Conservation (phyloP, 1,284 basidiomycete genomes). For the Xerocomus minutiporus region DNA sequence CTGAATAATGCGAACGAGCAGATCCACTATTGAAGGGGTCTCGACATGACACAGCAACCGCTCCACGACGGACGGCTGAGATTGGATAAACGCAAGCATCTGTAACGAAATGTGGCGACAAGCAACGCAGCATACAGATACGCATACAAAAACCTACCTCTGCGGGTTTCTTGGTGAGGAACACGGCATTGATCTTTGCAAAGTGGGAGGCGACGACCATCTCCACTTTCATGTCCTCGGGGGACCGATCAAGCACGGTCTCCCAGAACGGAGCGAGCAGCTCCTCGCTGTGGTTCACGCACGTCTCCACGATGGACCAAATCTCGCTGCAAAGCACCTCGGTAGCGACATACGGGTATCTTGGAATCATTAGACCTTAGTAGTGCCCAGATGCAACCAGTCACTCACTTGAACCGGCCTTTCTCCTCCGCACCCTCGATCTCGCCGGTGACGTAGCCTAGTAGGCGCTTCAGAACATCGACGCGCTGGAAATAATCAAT, state of each 20-base stretch:
- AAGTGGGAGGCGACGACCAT: slow-evolving; percentile 79
- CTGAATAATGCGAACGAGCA: slow-evolving; percentile 89
- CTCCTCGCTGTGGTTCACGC: slow-evolving; percentile 68
- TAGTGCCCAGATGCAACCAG: neutral
- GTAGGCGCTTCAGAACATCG: slow-evolving; percentile 73
- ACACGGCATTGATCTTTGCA: slow-evolving; percentile 84
- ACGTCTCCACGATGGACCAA: slow-evolving; percentile 90
- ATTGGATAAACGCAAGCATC: slow-evolving; percentile 91
- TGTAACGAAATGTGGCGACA: slow-evolving; percentile 38
- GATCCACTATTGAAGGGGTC: slow-evolving; percentile 87
- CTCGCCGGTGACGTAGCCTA: slow-evolving; percentile 82
- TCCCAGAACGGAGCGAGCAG: slow-evolving; percentile 91
- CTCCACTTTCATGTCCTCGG: slow-evolving; percentile 75
- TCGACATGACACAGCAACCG: slow-evolving; percentile 85
- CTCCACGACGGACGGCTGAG: slow-evolving; percentile 78
- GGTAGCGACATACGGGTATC: slow-evolving; percentile 92
- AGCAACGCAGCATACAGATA: slow-evolving; percentile 8
- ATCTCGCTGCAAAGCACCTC: slow-evolving; percentile 96
- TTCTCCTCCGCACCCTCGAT: slow-evolving; percentile 70
- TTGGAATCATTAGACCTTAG: slow-evolving; percentile 31
- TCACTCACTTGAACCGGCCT: slow-evolving; percentile 70
- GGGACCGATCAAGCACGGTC: slow-evolving; percentile 72
- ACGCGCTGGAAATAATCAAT: slow-evolving; percentile 81
- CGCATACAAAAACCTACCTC: slow-evolving; percentile 58
- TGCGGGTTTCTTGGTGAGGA: slow-evolving; percentile 82